These are phyloP conservation scores for Russula earlei DNA, from an alignment of 768 basidiomycete genomes.

Conservation along the genomic window DNA sequence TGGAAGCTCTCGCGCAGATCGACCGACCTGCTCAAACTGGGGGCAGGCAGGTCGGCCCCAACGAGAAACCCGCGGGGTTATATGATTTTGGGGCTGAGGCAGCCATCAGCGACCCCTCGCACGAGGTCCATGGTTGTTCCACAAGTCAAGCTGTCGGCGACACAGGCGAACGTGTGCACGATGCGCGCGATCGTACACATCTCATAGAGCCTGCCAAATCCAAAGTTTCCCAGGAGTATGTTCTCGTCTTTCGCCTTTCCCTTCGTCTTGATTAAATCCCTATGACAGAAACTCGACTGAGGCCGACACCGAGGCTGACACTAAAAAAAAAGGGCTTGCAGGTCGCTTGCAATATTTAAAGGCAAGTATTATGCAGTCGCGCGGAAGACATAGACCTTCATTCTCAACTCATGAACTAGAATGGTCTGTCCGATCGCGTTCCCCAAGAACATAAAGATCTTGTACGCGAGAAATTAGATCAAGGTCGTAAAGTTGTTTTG, in stretches of 20 bases:
- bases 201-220: conserved; percentile 12
- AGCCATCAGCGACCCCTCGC: conserved; percentile 40
- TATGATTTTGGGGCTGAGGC: conserved; percentile 38
- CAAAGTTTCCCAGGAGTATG: conserved; percentile 20
- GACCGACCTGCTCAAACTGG: conserved; percentile 56
- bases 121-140: conserved; percentile 24
- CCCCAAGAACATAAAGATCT: conserved; percentile 60
- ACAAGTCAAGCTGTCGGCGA: conserved; percentile 21
- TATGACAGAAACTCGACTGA: conserved; percentile 20
- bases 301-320: conserved; percentile 29
- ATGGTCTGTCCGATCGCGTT: conserved; percentile 43
- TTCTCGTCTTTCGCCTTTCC: background rate
- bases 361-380: conserved; percentile 16
- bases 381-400: background rate
- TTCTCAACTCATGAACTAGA: conserved; percentile 22
- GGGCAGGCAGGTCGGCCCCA: conserved; percentile 33
- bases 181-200: conserved; percentile 2
- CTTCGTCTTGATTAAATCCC: background rate
- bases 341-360: conserved; percentile 26
- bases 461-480: conserved; percentile 44
- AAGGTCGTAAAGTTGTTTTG: conserved; percentile 54
- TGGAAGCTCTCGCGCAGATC: conserved; percentile 51
- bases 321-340: conserved; percentile 30
- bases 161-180: conserved; percentile 11
- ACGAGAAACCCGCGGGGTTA: conserved; percentile 40